These are phyloP conservation scores for Acer yangbiense DNA, from an alignment of 345 rosid genomes.

Conservation along the genomic window DNA sequence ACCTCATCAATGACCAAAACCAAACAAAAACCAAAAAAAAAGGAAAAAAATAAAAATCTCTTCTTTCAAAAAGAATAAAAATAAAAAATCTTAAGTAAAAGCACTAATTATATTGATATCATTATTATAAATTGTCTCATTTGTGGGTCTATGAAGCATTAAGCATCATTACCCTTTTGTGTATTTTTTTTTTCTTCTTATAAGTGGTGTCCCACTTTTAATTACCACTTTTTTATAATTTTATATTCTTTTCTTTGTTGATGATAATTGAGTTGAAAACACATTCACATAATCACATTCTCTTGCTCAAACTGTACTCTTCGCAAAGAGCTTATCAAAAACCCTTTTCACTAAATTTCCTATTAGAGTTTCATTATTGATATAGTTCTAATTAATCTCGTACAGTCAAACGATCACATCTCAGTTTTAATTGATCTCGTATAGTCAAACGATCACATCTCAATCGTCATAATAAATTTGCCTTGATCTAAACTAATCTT, in stretches of 20 bases:
- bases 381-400: no score
- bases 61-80: slow-evolving; percentile 1
- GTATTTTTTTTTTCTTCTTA: neutral
- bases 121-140: slow-evolving; percentile 24
- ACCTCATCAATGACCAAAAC: neutral
- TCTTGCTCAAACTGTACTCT: neutral
- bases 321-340: neutral
- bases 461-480: no score
- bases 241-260: no score
- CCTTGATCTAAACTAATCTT: no score
- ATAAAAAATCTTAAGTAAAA: slow-evolving; percentile 7
- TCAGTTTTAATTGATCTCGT: no score
- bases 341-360: neutral
- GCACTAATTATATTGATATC: neutral
- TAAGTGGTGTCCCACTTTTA: slow-evolving; percentile 20
- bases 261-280: neutral
- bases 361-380: neutral
- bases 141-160: slow-evolving; percentile 7
- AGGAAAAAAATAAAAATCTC: slow-evolving; percentile 9
- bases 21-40: slow-evolving; percentile 13
- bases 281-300: neutral
- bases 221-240: neutral
- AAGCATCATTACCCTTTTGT: slow-evolving; percentile 7
- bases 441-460: no score
- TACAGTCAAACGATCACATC: no score